Base-by-base conservation (phyloP, 495 filamentous ascomycete species). In the Talaromyces nanjingensis region DNA sequence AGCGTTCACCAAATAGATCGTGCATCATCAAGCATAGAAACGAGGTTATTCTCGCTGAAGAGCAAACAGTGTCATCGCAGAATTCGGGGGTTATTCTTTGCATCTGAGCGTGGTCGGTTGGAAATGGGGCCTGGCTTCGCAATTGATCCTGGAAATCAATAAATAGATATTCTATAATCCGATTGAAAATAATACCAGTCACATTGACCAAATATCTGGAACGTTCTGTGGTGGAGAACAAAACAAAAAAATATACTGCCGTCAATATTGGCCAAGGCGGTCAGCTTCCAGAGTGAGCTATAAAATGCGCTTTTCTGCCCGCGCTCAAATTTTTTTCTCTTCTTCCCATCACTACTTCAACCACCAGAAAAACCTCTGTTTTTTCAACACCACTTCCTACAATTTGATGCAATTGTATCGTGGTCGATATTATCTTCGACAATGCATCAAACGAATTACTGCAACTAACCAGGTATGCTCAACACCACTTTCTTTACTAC, bases 1-100 rank as follows among this genome's bases (percentile, higher is more conserved):
- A 78, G 70, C 68, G 60, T 76, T 81, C 49, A 77, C 76, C 31
- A 77, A 77, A 60, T 64, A 62, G 39, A 39, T 20, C 29, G 56
- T 22, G 16, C 7, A 47, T 47, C 45, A 49, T 2, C 18, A 49
- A 20, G 8, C 11, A 49, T 42, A 55, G 20, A 55, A 16, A 25
- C 12, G 24, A 14, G 25, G 52, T 16, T 7, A 14, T 55, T 55
- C 22, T 20, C 4, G 9, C 11, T 6, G 24, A 55, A 5, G 8
- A 14, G 18, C 20, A 24, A 29, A 53, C 6, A 20, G 18, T 9
- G n/a, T 4, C n/a, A 52, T 39, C 34, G 7, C 12, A 16, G 3
- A 16, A 16, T 16, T 42, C 37, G 12, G 37, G 4, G 4, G 29
- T 42, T 16, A 4, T 16, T 49, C 45, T 49, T 49, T 49, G 37